Evolutionary conservation across 495 filamentous ascomycete species (phyloP), one percentile per base, ranked within the genome.

Genomic region (Bacidia gigantensis): DNA sequence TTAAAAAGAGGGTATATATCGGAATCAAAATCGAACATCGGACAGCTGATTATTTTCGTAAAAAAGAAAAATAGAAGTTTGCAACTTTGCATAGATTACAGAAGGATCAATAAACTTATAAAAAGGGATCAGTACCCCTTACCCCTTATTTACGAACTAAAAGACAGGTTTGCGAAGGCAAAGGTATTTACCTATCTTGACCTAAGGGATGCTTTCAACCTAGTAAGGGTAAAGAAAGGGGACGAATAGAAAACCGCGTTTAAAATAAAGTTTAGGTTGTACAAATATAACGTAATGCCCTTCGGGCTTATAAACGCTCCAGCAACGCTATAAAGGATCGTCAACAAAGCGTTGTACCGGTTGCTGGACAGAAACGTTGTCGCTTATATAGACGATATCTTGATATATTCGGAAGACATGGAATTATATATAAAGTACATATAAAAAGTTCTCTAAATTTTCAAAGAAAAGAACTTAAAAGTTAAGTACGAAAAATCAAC

Each of bases 251-350:
- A 62, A 46, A 63, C 11, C 11, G 11, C 21, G 9, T 58, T 58
- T 25, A 21, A 12, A 23, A 58, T 9, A 2, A 3, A 23, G 11
- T 58, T 50, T 21, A 40, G 21, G 7, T 23, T 26, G 1, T 46
- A 39, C 26, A 56, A 69, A 45, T 71, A 63, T 41, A 22, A 49
- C 0, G 62, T 71, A 0, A 44, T 68, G 40, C 61, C 62, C 1
- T 71, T 72, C 51, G 53, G 60, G 0, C 44, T 72, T 0, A 64
- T 29, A 0, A 59, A 62, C 22, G 52, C 46, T 0, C 60, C 56
- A 11, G 40, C 53, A 0, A 64, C 54, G 0, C 69, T 61, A 26
- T 55, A 71, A 26, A 14, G 47, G 0, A 64, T 51, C 24, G 67
- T 68, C 17, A 68, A 71, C 46, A 18, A 62, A 38, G 53, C 49